Percentiles rank a stretch among this genome's conserved stretches.
These are phyloP conservation scores for Gillenia trifoliata DNA, from an alignment of 306 rosid genomes.

Conservation along the genomic window DNA sequence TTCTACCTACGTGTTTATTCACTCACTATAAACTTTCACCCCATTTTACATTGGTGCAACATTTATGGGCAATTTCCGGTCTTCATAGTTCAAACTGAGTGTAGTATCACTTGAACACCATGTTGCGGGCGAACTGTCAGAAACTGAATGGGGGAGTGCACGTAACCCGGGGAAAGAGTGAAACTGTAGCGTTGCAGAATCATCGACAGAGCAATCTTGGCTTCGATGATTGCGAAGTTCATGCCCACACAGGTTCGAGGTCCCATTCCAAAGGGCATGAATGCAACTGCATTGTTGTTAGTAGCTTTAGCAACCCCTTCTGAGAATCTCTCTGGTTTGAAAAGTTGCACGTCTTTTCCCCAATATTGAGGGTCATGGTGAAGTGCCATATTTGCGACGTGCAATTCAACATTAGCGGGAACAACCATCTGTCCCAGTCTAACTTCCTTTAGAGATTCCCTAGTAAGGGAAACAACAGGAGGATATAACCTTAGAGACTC, in stretches of 20 bases:
- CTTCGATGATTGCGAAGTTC: slow-evolving; percentile 24
- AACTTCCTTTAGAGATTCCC: slow-evolving; percentile 14
- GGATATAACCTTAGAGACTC: slow-evolving; percentile 30
- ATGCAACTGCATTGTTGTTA: slow-evolving; percentile 10
- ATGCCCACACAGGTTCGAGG: slow-evolving; percentile 25
- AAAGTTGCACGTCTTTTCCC: slow-evolving; percentile 21
- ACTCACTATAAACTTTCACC: no score
- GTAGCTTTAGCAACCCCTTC: slow-evolving; percentile 26
- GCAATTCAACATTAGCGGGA: slow-evolving; percentile 12
- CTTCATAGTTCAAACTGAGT: not conserved
- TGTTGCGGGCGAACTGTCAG: slow-evolving; percentile 17
- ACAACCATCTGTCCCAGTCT: slow-evolving; percentile 13
- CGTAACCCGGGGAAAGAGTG: slow-evolving; percentile 21
- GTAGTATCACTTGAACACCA: slow-evolving; percentile 26
- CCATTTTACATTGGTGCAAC: not conserved
- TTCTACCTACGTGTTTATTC: no score
- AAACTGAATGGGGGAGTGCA: slow-evolving; percentile 15
- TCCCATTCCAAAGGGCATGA: slow-evolving; percentile 23
- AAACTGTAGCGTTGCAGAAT: slow-evolving; percentile 22
- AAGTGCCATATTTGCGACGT: slow-evolving; percentile 1
- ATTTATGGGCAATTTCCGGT: not conserved
- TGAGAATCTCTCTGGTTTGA: slow-evolving; percentile 32
- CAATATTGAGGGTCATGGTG: slow-evolving; percentile 26
- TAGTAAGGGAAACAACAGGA: slow-evolving; percentile 2
- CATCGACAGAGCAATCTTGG: slow-evolving; percentile 21